Evolutionary conservation across 345 rosid genomes (phyloP), one percentile per base, ranked within the genome.

Genomic region (Citrus medica): DNA sequence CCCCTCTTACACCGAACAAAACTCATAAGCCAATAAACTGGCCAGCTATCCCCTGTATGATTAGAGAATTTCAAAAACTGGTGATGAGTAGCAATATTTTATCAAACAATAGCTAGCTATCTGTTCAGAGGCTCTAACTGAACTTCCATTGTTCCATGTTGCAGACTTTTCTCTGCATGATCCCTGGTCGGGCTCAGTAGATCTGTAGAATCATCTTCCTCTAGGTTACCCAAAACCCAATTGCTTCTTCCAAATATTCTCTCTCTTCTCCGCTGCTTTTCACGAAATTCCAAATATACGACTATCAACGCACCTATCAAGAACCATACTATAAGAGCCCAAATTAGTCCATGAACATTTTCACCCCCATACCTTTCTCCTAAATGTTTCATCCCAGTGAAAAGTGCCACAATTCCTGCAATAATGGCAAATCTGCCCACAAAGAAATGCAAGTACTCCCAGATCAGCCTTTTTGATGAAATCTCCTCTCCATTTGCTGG

Each of bases 71-170:
- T 62, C 51, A 67, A 56, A 84, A 84, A 82, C 78, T 71, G 78
- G 67, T 42, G 76, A 48, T 68, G 72, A 51, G 63, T 48, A 28
- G 68, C 32, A 42, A 61, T 79, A 67, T 51, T 51, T 55, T 59
- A 74, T 74, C 76, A 68, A 69, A 35, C 74, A 48, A 62, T 64
- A 48, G 77, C 89, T 64, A 48, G 77, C 89, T 89, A 92, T 80
- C 92, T 85, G 77, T 79, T 90, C 82, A 96, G 78, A 61, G 99
- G 94, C 83, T 93, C 98, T 84, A 96, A 83, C 81, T 96, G 99
- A 84, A 96, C 88, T 85, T 96, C 98, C 96, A 90, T 90, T 61
- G 84, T 75, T 83, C 89, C 88, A 56, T 75, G 67, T 71, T 75
- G 86, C 7, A 78, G 74, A 69, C 82, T 86, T 81, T 83, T 93